These are phyloP conservation scores for Fusarium musae DNA, from an alignment of 2,329 filamentous ascomycete genomes.

Conservation along the genomic window DNA sequence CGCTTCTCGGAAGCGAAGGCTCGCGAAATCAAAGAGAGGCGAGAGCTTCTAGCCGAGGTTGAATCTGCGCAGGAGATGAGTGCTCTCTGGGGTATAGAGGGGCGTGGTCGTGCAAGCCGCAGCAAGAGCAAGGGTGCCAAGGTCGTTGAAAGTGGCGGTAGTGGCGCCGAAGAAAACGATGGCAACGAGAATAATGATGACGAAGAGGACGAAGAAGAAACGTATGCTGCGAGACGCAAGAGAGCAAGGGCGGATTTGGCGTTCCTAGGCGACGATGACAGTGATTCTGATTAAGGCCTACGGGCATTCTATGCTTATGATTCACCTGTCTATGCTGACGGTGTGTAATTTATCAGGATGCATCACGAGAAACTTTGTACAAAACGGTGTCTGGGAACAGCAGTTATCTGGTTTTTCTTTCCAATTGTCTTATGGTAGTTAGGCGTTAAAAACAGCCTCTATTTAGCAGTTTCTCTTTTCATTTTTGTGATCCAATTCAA, in stretches of 20 bases:
- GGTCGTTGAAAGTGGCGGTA: conserved; percentile 48
- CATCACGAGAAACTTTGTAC: conserved; percentile 32
- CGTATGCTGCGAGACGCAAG: conserved; percentile 58
- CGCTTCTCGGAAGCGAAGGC: conserved; percentile 88
- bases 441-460: conserved; percentile 17
- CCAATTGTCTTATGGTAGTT: conserved; percentile 18
- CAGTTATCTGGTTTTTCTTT: conserved; percentile 7
- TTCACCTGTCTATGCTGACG: neutral
- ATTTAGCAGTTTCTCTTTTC: conserved; percentile 19
- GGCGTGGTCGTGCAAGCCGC: conserved; percentile 55
- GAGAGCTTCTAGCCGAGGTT: conserved; percentile 86
- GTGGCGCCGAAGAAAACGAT: conserved; percentile 40
- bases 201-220: conserved; percentile 46
- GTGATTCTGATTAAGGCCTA: conserved; percentile 66
- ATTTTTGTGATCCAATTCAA: conserved; percentile 45
- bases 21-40: conserved; percentile 84
- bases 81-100: conserved; percentile 74
- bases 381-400: conserved; percentile 11
- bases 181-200: conserved; percentile 38
- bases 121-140: conserved; percentile 49
- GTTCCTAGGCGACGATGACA: conserved; percentile 76
- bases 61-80: conserved; percentile 87
- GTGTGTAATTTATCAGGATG: conserved; percentile 11
- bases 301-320: neutral
- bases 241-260: conserved; percentile 65